phyloP scores from a whole-genome alignment of 352 stramenopile genomes.

The Phytophthora kernoviae region DNA sequence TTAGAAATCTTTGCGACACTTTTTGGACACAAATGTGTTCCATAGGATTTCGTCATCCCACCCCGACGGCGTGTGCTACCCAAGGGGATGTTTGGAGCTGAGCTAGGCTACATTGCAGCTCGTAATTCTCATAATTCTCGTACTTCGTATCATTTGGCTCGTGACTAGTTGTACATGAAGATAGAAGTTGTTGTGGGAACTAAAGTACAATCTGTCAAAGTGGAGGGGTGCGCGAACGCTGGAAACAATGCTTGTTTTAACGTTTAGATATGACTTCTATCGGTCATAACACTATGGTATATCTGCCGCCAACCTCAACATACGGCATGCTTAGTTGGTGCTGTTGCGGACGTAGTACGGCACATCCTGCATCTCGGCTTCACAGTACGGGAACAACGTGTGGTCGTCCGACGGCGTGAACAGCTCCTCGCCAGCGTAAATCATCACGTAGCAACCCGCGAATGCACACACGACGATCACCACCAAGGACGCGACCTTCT shows the following conservation, averaged over 20 bases:
- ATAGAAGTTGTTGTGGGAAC: no score
- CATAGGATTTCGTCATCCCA: no score
- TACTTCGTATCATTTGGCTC: no score
- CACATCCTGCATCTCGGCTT: background rate
- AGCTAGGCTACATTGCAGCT: no score
- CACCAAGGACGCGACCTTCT: slow-evolving; percentile 28
- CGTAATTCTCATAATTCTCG: no score
- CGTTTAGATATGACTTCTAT: background rate
- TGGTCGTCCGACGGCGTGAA: background rate
- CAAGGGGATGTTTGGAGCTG: no score
- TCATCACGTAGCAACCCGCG: background rate
- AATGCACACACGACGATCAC: background rate
- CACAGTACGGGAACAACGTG: background rate
- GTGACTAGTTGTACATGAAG: no score
- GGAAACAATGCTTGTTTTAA: background rate
- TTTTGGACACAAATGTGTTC: no score
- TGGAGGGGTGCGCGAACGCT: no score
- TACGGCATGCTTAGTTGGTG: background rate
- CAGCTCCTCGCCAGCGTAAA: background rate
- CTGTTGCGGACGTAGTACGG: slow-evolving; percentile 2
- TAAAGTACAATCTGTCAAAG: no score
- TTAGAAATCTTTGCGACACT: no score
- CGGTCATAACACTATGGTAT: background rate
- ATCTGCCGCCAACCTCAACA: background rate
- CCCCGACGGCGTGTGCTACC: no score